Evolutionary conservation across 768 basidiomycete species (phyloP), one percentile per base, ranked within the genome.

Genomic region (Lyophyllum shimeji): DNA sequence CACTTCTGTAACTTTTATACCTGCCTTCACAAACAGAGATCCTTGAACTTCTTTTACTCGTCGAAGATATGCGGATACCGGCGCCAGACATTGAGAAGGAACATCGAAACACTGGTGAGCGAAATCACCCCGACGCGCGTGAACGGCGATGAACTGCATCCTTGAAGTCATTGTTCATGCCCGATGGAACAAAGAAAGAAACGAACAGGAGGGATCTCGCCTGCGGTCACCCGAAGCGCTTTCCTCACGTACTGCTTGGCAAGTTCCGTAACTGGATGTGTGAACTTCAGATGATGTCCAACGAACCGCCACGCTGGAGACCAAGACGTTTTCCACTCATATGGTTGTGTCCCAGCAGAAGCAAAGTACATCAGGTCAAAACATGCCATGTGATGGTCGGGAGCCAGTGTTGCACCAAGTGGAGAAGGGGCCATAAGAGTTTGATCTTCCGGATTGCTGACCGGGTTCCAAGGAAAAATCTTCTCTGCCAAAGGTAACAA

Each of bases 91-190:
- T 42, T 71, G 60, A 13, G 71, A 65, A 18, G 62, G 44, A 17
- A 68, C 62, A 31, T 71, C 67, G 52, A 65, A 70, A 51, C 71
- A 74, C 18, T 63, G 63, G 23, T 61, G 56, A 8, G 46, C 66
- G 63, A 82, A 82, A 60, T 82, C 81, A 3, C 76, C 76, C 6
- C 74, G 74, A 23, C 81, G 76, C 23, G 75, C 67, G 59, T 82
- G 81, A 15, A 82, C 67, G 6, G 77, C 69, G 57, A 82, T 80
- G 55, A 75, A 70, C 74, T 75, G 45, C n/a, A 40, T 44, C 29
- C 23, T 11, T 31, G 45, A 34, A 46, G 39, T 8, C 23, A 59
- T 43, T 45, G 25, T 21, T 18, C 23, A 46, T 55, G 33, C 15
- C 17, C 15, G 34, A 7, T 23, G 50, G 31, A 17, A 18, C 9